These are phyloP conservation scores for Colletotrichum tamarilloi DNA, from an alignment of 2,329 filamentous ascomycete genomes.

Conservation along the genomic window DNA sequence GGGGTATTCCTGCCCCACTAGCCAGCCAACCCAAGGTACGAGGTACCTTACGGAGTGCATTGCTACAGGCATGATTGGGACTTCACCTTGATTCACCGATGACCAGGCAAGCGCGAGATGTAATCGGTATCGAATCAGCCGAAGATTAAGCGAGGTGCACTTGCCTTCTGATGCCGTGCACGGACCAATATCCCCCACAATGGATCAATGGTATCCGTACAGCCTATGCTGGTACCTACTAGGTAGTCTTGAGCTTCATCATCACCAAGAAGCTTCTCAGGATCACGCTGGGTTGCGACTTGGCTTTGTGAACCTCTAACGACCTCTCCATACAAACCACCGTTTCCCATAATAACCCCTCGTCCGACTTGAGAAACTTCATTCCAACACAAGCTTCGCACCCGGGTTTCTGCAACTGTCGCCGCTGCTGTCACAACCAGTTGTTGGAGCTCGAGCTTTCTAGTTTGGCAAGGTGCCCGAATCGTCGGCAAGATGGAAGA, in stretches of 20 bases:
- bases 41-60: no score
- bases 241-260: constrained; percentile 15
- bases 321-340: background rate
- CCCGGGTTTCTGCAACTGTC: background rate
- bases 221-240: background rate
- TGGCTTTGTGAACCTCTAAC: background rate
- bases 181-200: constrained; percentile 21
- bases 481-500: constrained; percentile 44
- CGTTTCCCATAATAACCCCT: background rate
- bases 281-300: background rate
- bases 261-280: constrained; percentile 12
- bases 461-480: background rate
- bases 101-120: no score
- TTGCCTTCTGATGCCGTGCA: background rate
- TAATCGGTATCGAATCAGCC: background rate
- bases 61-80: no score
- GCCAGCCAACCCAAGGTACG: background rate
- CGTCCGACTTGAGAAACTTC: background rate
- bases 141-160: constrained; percentile 16
- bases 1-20: background rate
- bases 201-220: constrained; percentile 3
- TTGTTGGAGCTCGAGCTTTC: constrained; percentile 11
- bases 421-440: background rate
- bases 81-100: background rate
- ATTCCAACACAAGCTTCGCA: background rate